Percentiles rank a stretch among this genome's conserved stretches.
Conservation (phyloP, 305 asterid genomes). For the Fraxinus sp. region DNA sequence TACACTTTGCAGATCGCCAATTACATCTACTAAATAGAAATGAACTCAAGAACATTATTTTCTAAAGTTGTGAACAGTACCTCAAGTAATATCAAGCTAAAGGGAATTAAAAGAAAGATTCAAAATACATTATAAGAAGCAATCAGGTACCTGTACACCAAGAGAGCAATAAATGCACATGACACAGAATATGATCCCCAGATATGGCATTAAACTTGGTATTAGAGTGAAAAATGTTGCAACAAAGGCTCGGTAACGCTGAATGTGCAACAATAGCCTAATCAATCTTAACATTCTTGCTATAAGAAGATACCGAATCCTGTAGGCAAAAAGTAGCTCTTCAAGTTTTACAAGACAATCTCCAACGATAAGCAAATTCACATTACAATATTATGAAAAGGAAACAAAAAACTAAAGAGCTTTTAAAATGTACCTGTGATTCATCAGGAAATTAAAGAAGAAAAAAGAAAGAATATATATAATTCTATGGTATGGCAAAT, state of each 20-base stretch:
- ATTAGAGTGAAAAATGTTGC: constrained; percentile 89
- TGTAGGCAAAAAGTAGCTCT: constrained; percentile 28
- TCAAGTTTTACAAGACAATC: constrained; percentile 2
- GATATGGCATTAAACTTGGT: constrained; percentile 95
- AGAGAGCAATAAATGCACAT: constrained; percentile 89
- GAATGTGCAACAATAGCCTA: constrained; percentile 88
- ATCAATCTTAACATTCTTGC: constrained; percentile 92
- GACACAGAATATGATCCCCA: constrained; percentile 89
- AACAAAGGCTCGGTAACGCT: constrained; percentile 86
- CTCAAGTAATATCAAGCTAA: background rate
- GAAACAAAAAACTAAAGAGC: background rate
- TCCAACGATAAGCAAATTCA: background rate
- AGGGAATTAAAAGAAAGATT: constrained; percentile 10
- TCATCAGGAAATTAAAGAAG: background rate
- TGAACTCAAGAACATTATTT: constrained; percentile 1
- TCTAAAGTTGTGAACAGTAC: constrained; percentile 8
- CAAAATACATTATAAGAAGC: constrained; percentile 12
- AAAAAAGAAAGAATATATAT: background rate
- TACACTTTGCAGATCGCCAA: background rate
- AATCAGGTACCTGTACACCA: constrained; percentile 75
- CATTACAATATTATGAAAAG: background rate
- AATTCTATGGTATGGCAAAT: background rate
- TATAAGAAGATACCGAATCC: constrained; percentile 97
- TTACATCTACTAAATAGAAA: constrained; percentile 6
- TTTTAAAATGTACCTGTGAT: background rate